Evolutionary conservation across 2,329 filamentous ascomycete genomes (phyloP).

Genomic region (Coniella vitis): DNA sequence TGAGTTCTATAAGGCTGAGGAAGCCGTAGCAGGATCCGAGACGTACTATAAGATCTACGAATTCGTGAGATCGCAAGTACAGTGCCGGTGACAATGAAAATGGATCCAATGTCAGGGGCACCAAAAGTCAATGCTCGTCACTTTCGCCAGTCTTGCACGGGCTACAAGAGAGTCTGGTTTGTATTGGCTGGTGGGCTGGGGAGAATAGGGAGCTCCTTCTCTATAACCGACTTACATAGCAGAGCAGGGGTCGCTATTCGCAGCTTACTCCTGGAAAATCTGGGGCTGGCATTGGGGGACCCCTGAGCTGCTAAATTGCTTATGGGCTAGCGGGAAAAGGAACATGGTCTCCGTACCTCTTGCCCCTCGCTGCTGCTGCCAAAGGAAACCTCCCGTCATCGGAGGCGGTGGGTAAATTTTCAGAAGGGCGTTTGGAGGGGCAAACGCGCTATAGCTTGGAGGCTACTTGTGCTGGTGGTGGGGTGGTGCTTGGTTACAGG

Average conservation of each 20-base stretch:
- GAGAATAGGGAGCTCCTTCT: neutral
- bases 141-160: too few relatives aligned
- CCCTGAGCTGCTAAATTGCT: conserved; percentile 9
- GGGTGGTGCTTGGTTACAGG: neutral
- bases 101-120: conserved; percentile 2
- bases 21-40: too few relatives aligned
- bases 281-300: conserved; percentile 14
- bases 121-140: neutral
- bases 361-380: too few relatives aligned
- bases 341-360: too few relatives aligned
- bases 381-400: too few relatives aligned
- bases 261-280: conserved; percentile 6
- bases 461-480: neutral
- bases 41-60: too few relatives aligned
- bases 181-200: neutral
- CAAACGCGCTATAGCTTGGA: neutral
- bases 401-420: conserved; percentile 5
- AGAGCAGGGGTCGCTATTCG: neutral
- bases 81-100: neutral
- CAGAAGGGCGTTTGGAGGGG: conserved; percentile 1
- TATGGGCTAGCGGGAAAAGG: neutral
- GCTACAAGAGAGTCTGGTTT: too few relatives aligned
- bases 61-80: neutral
- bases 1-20: conserved; percentile 1
- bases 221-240: neutral